These are phyloP conservation scores for Flaveria trinervia DNA, from an alignment of 129 eudicot species.

Conservation along the genomic window DNA sequence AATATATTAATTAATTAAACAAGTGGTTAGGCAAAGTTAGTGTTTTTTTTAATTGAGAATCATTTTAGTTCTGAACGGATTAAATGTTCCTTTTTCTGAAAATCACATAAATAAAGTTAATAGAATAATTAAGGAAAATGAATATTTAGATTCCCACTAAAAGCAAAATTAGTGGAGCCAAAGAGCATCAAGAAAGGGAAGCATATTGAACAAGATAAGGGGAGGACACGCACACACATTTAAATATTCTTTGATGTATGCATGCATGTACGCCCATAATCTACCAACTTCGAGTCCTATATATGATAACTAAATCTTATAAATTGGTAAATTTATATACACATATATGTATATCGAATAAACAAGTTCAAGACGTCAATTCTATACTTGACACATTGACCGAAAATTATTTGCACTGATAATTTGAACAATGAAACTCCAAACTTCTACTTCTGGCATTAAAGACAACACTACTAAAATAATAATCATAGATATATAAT, in stretches of 20 bases:
- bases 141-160: constrained; percentile 30
- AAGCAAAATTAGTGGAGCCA: constrained; percentile 50
- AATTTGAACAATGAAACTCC: too few relatives aligned
- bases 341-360: too few relatives aligned
- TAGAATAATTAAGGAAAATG: not conserved
- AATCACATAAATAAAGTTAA: not conserved
- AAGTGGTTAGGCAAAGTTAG: not conserved
- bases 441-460: too few relatives aligned
- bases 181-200: constrained; percentile 43
- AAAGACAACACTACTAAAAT: too few relatives aligned
- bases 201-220: constrained; percentile 47
- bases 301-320: not conserved
- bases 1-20: not conserved
- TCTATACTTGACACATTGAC: too few relatives aligned
- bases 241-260: constrained; percentile 31
- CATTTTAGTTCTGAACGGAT: not conserved
- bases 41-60: not conserved
- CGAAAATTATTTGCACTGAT: too few relatives aligned
- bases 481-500: too few relatives aligned
- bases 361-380: too few relatives aligned
- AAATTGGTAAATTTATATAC: not conserved
- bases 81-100: not conserved
- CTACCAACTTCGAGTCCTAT: constrained; percentile 24
- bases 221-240: constrained; percentile 3
- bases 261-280: constrained; percentile 22